Conservation (phyloP, 2,329 filamentous ascomycete genomes). For the Ascomycota sp. region DNA sequence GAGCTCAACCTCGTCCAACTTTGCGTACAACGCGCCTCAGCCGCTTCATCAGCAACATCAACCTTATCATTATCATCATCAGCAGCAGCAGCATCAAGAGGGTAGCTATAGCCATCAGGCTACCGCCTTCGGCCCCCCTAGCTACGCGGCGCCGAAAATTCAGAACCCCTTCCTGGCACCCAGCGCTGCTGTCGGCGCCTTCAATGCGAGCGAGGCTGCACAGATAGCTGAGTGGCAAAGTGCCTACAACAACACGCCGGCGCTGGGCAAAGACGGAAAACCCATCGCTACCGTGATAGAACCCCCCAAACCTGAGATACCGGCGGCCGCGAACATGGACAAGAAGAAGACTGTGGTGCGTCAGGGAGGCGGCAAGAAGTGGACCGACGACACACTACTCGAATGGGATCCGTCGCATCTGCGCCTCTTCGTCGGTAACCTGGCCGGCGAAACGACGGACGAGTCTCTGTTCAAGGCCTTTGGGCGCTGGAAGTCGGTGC, state of each 20-base stretch:
- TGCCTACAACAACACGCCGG: constrained; percentile 41
- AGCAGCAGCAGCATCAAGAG: constrained; percentile 13
- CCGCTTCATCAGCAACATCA: background rate
- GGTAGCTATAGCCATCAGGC: constrained; percentile 9
- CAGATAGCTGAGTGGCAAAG: constrained; percentile 92
- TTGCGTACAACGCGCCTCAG: background rate
- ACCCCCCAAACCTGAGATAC: constrained; percentile 13
- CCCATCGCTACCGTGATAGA: constrained; percentile 8
- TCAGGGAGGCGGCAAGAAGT: constrained; percentile 75
- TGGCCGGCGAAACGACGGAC: constrained; percentile 93
- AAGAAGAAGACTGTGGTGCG: constrained; percentile 77
- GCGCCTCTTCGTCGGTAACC: constrained; percentile 86
- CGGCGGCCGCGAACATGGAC: constrained; percentile 27
- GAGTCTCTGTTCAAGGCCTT: constrained; percentile 92
- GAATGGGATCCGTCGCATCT: constrained; percentile 95
- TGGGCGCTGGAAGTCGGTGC: constrained; percentile 64
- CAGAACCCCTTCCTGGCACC: constrained; percentile 63
- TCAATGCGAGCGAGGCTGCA: constrained; percentile 66
- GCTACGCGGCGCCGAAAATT: constrained; percentile 45
- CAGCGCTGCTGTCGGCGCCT: constrained; percentile 21
- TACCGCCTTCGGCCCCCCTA: constrained; percentile 17
- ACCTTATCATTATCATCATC: constrained; percentile 7
- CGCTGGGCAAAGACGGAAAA: constrained; percentile 13
- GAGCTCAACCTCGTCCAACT: constrained; percentile 2
- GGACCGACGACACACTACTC: constrained; percentile 72